A percentile compares a stretch with the other conserved stretches of the same genome.
Conservation (phyloP, 1,284 basidiomycete species). For the Cryptococcus hybrid region DNA sequence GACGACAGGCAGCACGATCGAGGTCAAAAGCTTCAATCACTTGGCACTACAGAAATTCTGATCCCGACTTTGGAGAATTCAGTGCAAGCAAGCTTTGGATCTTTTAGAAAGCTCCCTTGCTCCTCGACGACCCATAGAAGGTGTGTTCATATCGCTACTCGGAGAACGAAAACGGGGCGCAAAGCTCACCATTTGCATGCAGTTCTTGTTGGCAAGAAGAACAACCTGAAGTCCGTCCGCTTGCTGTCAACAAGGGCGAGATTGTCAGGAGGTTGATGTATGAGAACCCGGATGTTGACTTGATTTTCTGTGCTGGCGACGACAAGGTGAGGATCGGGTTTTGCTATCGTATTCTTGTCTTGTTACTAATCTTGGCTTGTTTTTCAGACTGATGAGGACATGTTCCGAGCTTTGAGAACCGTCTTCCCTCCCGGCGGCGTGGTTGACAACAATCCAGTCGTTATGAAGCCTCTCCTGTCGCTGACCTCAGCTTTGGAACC, state of each 20-base stretch:
- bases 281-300: constrained; percentile 87
- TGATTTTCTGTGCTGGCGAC: constrained; percentile 96
- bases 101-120: constrained; percentile 89
- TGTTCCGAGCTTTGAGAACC: constrained; percentile 79
- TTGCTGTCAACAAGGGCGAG: constrained; percentile 97
- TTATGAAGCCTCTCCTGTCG: constrained; percentile 77
- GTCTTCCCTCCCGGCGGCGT: constrained; percentile 52
- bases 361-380: not conserved
- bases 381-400: constrained; percentile 83
- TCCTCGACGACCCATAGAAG: constrained; percentile 20
- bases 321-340: constrained; percentile 68
- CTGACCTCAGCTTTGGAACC: constrained; percentile 55
- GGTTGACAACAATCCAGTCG: constrained; percentile 52
- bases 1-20: constrained; percentile 93
- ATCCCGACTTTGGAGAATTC: constrained; percentile 65
- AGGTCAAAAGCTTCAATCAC: constrained; percentile 93
- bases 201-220: constrained; percentile 97
- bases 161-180: no score
- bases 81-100: constrained; percentile 95
- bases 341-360: not conserved
- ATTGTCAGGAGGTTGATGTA: constrained; percentile 94
- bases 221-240: constrained; percentile 92
- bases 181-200: not conserved
- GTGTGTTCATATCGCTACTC: no score
- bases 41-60: constrained; percentile 87